Percentiles rank a stretch among this genome's conserved stretches.
phyloP scores from a whole-genome alignment of 768 basidiomycete species.

The Tricholoma sp. region DNA sequence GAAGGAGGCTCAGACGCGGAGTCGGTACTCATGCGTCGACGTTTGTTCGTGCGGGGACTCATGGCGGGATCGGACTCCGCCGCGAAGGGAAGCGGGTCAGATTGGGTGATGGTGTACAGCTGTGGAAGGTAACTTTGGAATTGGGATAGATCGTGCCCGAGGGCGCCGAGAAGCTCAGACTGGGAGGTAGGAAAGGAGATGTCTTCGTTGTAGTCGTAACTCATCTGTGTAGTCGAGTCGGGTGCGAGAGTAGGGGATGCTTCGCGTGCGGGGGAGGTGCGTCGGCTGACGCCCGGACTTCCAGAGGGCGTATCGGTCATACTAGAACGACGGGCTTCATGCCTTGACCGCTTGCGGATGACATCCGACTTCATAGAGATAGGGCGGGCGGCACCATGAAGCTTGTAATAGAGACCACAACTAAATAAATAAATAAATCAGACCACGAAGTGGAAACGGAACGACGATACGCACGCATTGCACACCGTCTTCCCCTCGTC shows the following conservation, averaged over 20 bases:
- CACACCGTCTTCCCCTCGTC: conserved; percentile 88
- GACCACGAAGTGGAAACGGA: background rate
- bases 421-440: conserved; percentile 31
- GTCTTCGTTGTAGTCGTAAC: conserved; percentile 48
- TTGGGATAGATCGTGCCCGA: conserved; percentile 29
- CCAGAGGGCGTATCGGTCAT: conserved; percentile 68
- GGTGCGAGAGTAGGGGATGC: conserved; percentile 64
- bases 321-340: conserved; percentile 62
- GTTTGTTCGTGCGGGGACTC: conserved; percentile 54
- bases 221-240: conserved; percentile 59
- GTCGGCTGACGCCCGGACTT: conserved; percentile 68
- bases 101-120: conserved; percentile 34
- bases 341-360: conserved; percentile 81
- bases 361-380: conserved; percentile 92
- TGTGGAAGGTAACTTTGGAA: conserved; percentile 42
- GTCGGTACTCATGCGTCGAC: conserved; percentile 66
- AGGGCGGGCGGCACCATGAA: conserved; percentile 80
- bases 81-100: conserved; percentile 52
- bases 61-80: conserved; percentile 37
- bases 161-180: conserved; percentile 49
- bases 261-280: conserved; percentile 61
- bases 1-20: conserved; percentile 51
- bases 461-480: conserved; percentile 63
- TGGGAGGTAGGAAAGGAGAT: conserved; percentile 33
- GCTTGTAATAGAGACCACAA: conserved; percentile 80